phyloP scores from a whole-genome alignment of 108 stramenopile genomes.

The Cylindrotheca fusiformis region DNA sequence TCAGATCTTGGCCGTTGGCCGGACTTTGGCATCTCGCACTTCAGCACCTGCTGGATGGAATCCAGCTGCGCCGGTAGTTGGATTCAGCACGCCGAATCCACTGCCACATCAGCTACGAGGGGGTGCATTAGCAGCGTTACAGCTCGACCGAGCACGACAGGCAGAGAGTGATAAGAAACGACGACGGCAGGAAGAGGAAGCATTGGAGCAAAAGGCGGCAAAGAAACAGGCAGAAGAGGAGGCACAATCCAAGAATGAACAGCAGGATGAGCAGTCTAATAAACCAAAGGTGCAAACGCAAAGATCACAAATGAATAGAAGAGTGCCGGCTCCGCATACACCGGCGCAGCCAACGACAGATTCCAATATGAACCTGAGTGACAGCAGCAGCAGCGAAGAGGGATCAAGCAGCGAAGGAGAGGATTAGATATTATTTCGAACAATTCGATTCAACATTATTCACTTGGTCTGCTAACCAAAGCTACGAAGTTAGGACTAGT shows the following conservation, averaged over 20 bases:
- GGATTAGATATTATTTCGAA: constrained; percentile 9
- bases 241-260: constrained; percentile 13
- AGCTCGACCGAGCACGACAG: constrained; percentile 58
- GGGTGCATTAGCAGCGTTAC: constrained; percentile 75
- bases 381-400: constrained; percentile 59
- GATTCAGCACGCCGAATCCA: constrained; percentile 83
- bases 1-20: constrained; percentile 64
- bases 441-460: not conserved
- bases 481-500: not conserved
- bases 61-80: constrained; percentile 70
- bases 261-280: not conserved
- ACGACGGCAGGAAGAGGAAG: constrained; percentile 43
- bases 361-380: constrained; percentile 72
- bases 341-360: constrained; percentile 20
- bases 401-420: constrained; percentile 41
- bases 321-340: constrained; percentile 12
- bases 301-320: constrained; percentile 13
- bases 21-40: constrained; percentile 63
- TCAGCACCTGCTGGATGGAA: constrained; percentile 86
- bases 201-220: constrained; percentile 28
- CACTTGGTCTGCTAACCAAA: not conserved
- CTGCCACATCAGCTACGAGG: constrained; percentile 83
- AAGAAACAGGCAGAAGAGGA: constrained; percentile 23
- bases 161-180: constrained; percentile 48
- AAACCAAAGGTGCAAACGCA: constrained; percentile 12